Percentiles rank a stretch among this genome's conserved stretches.
Conservation (phyloP, 805 yeast genomes). For the Saturnispora sekii region DNA sequence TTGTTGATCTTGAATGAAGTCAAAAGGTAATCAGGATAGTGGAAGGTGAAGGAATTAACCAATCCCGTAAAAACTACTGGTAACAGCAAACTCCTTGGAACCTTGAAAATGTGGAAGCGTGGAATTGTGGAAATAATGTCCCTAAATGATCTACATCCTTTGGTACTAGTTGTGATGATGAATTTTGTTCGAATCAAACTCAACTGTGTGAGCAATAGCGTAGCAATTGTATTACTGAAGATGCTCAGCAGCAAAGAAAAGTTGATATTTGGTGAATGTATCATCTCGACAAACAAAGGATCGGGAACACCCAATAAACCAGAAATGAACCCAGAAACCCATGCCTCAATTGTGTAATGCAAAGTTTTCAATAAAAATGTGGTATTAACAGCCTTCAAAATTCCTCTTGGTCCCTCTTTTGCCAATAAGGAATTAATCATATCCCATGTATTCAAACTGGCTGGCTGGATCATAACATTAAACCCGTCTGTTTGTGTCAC, state of each 20-base stretch:
- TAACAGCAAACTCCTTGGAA: conserved; percentile 47
- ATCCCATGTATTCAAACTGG: conserved; percentile 53
- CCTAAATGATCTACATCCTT: conserved; percentile 56
- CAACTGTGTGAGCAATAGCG: conserved; percentile 65
- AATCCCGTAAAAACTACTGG: conserved; percentile 45
- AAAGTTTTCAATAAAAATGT: conserved; percentile 70
- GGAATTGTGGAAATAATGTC: conserved; percentile 48
- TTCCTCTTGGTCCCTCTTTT: conserved; percentile 62
- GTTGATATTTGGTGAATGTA: conserved; percentile 70
- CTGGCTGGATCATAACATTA: conserved; percentile 35
- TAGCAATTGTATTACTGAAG: conserved; percentile 62
- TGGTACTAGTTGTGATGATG: conserved; percentile 43
- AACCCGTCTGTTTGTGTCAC: neutral
- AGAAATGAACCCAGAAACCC: conserved; percentile 84
- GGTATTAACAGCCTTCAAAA: conserved; percentile 68
- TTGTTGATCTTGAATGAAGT: conserved; percentile 57
- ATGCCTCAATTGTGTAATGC: conserved; percentile 71
- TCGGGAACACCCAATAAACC: conserved; percentile 80
- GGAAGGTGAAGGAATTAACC: conserved; percentile 21
- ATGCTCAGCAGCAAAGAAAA: conserved; percentile 59
- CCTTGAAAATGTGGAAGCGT: conserved; percentile 29
- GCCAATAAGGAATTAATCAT: conserved; percentile 54
- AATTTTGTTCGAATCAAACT: conserved; percentile 73
- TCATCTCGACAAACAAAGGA: conserved; percentile 73
- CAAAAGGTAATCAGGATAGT: conserved; percentile 44